Base-by-base conservation (phyloP, 495 filamentous ascomycete genomes). In the Cetradonia linearis region DNA sequence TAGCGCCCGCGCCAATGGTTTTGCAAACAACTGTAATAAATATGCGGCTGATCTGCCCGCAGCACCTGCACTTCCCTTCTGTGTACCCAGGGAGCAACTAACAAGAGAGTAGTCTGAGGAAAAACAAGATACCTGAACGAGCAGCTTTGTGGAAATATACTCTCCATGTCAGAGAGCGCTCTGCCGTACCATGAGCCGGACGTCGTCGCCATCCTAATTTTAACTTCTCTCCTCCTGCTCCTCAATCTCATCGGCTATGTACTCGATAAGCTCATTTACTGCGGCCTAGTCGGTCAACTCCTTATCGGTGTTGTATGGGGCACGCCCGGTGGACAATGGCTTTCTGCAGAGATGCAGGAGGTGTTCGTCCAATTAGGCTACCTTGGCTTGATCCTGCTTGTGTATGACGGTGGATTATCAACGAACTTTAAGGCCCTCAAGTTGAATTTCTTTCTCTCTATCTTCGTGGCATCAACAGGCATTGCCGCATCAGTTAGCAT, bases 251-350 rank as follows among this genome's bases (percentile, higher is more conserved):
- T 77, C 47, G 82, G 83, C 62, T 71, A 74, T 60, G 53, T 76
- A 9, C 75, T 91, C 16, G 82, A 90, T 66, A 77, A 72, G 34
- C 62, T 83, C 0, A 59, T 90, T 0, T 87, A 82, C 68, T 90
- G 87, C 63, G 85, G 86, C 0, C 75, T 92, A 5, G 75, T 91
- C 54, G 87, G 89, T 0, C 83, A 92, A 65, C 77, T 92, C 23
- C 71, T 92, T 20, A 69, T 91, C 30, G 88, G 88, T 31, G 76
- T 88, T 4, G 74, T 83, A 33, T 92, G 81, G 76, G 85, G 88
- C 30, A 76, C 76, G 0, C 86, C 86, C 0, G 77, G 83, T 0
- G 69, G 71, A 31, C 75, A 81, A 65, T 83, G 78, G 77, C 70
- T 86, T 14, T 63, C 68, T 33, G 58, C 49, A 1, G 67, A 69